Base-by-base conservation (phyloP, 768 basidiomycete species). In the Suillus tomentosus region DNA sequence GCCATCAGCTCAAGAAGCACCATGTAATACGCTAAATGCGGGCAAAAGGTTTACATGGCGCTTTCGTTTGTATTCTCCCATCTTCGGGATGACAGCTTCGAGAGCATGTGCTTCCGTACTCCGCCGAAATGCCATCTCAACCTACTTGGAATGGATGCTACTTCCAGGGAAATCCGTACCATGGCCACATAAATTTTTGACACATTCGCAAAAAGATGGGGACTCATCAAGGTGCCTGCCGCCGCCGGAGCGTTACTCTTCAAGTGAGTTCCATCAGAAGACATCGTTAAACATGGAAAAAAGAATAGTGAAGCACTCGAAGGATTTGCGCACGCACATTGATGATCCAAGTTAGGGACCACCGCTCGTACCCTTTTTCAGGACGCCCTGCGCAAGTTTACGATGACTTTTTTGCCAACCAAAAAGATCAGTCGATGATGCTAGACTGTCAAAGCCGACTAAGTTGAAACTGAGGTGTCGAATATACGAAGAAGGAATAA, bases 51-150 rank as follows among this genome's bases (percentile, higher is more conserved):
- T 24, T 39, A 24, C 56, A 57, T 34, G 17, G 50, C 34, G 19
- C 45, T 58, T 5, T 37, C 51, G 5, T 24, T 19, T 53, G 34
- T n/a, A 19, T 54, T n/a, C 10, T 15, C 27, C 36, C 60, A 96
- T 95, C 88, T 99, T 8, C 99, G 97, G 74, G 96, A 99, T 71
- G 96, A 99, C 76, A 85, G 84, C 0, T 99, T 99, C 74, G 96
- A 99, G 70, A 99, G 73, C 97, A 99, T 70, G 96, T 99, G 62
- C 84, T 99, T 0, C 80, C 86, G 0, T 96, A 95, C 72, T 79
- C 93, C 0, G 82, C 86, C 4, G 89, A 96, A 22, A 86, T 87
- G 64, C 92, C 94, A 96, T 4, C 85, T 98, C 1, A 94, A 98
- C 70, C 83, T 99, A 0, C 97, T 99, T 78, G 96, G 96, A 2